Evolutionary conservation across 2,329 filamentous ascomycete species (phyloP).

Genomic region (Botrytis squamosa): DNA sequence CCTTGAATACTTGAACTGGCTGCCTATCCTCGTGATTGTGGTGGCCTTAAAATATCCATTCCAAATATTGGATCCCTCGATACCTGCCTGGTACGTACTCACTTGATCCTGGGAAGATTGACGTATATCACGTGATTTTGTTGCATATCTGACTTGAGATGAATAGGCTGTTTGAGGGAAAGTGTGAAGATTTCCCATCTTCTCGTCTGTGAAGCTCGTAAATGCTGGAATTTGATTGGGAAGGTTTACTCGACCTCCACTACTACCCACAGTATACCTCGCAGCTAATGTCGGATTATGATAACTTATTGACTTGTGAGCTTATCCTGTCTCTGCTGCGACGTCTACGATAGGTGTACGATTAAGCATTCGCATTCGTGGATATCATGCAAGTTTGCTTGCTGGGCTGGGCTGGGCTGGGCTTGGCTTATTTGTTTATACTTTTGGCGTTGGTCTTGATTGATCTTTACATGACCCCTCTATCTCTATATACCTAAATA

Average conservation of each 20-base stretch:
- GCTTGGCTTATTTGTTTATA: too few species aligned
- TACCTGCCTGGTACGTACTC: too few species aligned
- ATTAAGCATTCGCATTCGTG: neutral
- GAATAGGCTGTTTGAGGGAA: neutral
- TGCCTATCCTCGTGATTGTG: too few species aligned
- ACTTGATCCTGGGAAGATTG: neutral
- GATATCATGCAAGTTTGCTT: neutral
- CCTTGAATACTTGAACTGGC: neutral
- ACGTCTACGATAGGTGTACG: neutral
- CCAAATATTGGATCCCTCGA: too few species aligned
- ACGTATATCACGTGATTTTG: neutral
- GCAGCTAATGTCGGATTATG: neutral
- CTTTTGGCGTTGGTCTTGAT: neutral
- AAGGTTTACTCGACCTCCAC: neutral
- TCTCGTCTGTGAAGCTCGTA: neutral
- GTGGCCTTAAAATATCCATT: too few species aligned
- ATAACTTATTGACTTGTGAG: too few species aligned
- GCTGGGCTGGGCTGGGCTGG: too few species aligned
- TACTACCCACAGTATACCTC: neutral
- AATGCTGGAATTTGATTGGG: neutral
- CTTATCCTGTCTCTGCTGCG: neutral
- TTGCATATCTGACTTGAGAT: slow-evolving; percentile 12
- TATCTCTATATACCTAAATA: neutral
- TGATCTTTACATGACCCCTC: too few species aligned
- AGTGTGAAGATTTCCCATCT: neutral